Evolutionary conservation across 495 filamentous ascomycete genomes (phyloP).

Genomic region (Chaetomium fimeti): DNA sequence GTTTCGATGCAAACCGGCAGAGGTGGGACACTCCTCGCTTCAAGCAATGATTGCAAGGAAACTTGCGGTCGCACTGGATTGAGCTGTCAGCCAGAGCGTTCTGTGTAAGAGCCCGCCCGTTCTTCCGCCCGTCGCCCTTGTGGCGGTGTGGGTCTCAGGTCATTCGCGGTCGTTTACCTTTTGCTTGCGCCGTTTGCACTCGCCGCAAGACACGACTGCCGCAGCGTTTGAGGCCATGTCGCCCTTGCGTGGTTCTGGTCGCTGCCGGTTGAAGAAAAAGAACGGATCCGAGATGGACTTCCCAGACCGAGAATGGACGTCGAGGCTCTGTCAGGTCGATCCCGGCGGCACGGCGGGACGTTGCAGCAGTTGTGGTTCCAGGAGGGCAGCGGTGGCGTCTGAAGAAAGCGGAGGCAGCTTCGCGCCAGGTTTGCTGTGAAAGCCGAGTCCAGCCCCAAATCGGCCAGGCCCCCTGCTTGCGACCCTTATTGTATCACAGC

Average conservation of each 20-base stretch:
- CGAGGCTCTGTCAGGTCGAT: background rate
- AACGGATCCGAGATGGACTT: conserved; percentile 5
- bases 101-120: conserved; percentile 1
- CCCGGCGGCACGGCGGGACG: conserved; percentile 5
- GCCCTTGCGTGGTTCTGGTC: background rate
- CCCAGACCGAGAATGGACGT: background rate
- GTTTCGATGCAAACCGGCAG: conserved; percentile 38
- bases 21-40: conserved; percentile 42
- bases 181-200: conserved; percentile 47
- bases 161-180: conserved; percentile 31
- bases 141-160: conserved; percentile 7
- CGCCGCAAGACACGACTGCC: conserved; percentile 35
- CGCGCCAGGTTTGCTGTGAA: conserved; percentile 2
- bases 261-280: conserved; percentile 7
- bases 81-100: conserved; percentile 15
- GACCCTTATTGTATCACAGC: conserved; percentile 4
- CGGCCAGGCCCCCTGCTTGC: conserved; percentile 3
- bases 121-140: background rate
- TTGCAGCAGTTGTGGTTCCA: conserved; percentile 5
- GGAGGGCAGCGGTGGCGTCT: conserved; percentile 5
- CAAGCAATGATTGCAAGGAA: conserved; percentile 48
- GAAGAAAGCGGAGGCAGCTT: conserved; percentile 7
- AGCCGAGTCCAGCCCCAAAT: conserved; percentile 9
- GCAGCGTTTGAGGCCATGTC: conserved; percentile 18
- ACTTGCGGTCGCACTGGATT: conserved; percentile 43